Evolutionary conservation across 805 yeast species (phyloP), one percentile per base, ranked within the genome.

Genomic region (Cyberlindnera suaveolens): DNA sequence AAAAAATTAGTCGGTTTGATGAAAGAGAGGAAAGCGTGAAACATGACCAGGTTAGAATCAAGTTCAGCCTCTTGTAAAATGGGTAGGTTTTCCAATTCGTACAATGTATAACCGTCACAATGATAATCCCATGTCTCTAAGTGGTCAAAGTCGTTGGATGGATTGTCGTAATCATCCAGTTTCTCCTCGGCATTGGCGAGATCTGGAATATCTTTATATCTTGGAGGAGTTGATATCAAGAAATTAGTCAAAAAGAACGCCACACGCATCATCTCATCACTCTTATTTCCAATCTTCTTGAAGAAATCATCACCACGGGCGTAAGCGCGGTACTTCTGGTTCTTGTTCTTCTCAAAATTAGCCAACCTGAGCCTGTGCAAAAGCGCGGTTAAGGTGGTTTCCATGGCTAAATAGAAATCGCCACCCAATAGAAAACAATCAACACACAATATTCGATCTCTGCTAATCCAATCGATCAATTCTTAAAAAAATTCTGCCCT

Each of bases 1-100:
- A 49, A 51, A 31, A 39, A 49, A 6, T 45, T 41, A 4, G 57
- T 36, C 3, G 57, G 57, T 26, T 52, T 51, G 32, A 53, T 30
- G 30, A 43, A 51, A 11, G 50, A 34, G 14, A 53, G 18, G 23
- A 47, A 51, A 10, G 50, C 29, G 13, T 46, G 44, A 23, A 44
- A 46, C 13, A 40, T 10, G 10, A 44, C 23, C 18, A 43, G 37
- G 20, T 51, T 43, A 16, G 43, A 38, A 37, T 52, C 52, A 20
- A 52, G 42, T 17, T 49, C 53, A 1, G 53, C 40, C 17, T 52
- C 57, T 11, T 39, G 32, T 3, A 37, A 36, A 6, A 45, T 39
- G 14, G 53, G 50, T 1, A 52, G 41, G 13, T 45, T 38, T 11
- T 46, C 47, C 10, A 52, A 35, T 1, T 42, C 41, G 17, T 38